phyloP scores from a whole-genome alignment of 2,329 filamentous ascomycete genomes.

The Trichothecium roseum region DNA sequence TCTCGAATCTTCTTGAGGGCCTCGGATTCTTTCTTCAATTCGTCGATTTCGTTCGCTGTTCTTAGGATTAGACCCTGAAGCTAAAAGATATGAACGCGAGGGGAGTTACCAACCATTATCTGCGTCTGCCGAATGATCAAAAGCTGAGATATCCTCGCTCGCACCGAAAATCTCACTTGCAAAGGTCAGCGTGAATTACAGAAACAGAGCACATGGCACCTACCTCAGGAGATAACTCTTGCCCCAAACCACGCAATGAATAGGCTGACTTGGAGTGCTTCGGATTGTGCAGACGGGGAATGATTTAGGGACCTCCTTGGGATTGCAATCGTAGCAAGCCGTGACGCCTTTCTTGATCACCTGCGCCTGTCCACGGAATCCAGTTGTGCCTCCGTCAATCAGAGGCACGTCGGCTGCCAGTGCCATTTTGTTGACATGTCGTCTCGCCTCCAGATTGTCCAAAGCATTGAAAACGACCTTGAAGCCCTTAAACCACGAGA shows the following conservation, averaged over 20 bases:
- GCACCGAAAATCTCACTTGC: slow-evolving; percentile 72
- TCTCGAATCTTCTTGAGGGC: slow-evolving; percentile 75
- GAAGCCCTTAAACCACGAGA: slow-evolving; percentile 81
- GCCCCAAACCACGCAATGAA: slow-evolving; percentile 97
- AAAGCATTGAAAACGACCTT: slow-evolving; percentile 89
- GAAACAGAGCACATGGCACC: slow-evolving; percentile 17
- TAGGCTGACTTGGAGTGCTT: slow-evolving; percentile 90
- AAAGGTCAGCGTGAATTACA: not conserved
- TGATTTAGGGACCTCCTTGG: slow-evolving; percentile 81
- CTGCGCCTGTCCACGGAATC: slow-evolving; percentile 95
- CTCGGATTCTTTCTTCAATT: slow-evolving; percentile 72
- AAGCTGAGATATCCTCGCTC: slow-evolving; percentile 73
- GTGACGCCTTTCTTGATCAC: slow-evolving; percentile 88
- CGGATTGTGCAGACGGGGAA: slow-evolving; percentile 96
- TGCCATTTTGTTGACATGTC: slow-evolving; percentile 97
- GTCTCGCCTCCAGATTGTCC: slow-evolving; percentile 86
- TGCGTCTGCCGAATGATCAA: slow-evolving; percentile 70
- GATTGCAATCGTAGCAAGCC: slow-evolving; percentile 91
- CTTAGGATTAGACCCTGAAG: slow-evolving; percentile 5
- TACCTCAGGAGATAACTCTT: slow-evolving; percentile 88
- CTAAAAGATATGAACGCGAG: not conserved
- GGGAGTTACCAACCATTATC: slow-evolving; percentile 54
- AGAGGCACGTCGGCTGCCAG: slow-evolving; percentile 81
- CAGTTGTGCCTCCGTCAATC: slow-evolving; percentile 93
- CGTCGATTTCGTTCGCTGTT: slow-evolving; percentile 67